These are phyloP conservation scores for Saccharomycopsis oosterbeekiorum DNA, from an alignment of 805 yeast species.

Conservation along the genomic window DNA sequence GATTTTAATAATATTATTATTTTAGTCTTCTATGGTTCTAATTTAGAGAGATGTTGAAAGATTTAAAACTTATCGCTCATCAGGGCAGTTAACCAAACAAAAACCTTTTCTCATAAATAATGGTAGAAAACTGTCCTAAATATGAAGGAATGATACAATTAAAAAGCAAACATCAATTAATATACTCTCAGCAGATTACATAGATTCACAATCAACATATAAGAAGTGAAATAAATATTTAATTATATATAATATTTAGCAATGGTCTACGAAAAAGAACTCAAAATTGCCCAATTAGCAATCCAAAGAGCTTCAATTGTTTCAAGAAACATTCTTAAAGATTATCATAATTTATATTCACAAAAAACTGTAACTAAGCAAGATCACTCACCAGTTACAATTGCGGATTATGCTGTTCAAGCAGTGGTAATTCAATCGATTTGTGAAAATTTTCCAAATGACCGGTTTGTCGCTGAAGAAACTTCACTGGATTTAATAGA, in stretches of 20 bases:
- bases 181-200: too few relatives aligned
- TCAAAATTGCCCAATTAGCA: conserved; percentile 75
- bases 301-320: conserved; percentile 80
- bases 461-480: conserved; percentile 91
- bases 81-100: neutral
- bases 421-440: conserved; percentile 84
- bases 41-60: neutral
- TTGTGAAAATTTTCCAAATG: conserved; percentile 67
- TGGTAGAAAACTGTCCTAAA: too few relatives aligned
- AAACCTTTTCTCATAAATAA: neutral
- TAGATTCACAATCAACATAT: too few relatives aligned
- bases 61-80: neutral
- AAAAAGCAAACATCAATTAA: too few relatives aligned
- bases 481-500: conserved; percentile 60
- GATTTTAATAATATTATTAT: too few relatives aligned
- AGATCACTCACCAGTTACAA: conserved; percentile 91
- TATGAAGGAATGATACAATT: too few relatives aligned
- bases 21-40: too few relatives aligned
- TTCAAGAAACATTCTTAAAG: conserved; percentile 50
- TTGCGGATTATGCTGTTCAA: conserved; percentile 95
- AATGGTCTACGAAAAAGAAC: conserved; percentile 51
- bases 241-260: too few relatives aligned
- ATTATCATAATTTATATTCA: conserved; percentile 38
- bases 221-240: too few relatives aligned
- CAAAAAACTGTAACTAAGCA: conserved; percentile 61